Conservation (phyloP, 2,329 filamentous ascomycete genomes). For the Verticillium isaacii region DNA sequence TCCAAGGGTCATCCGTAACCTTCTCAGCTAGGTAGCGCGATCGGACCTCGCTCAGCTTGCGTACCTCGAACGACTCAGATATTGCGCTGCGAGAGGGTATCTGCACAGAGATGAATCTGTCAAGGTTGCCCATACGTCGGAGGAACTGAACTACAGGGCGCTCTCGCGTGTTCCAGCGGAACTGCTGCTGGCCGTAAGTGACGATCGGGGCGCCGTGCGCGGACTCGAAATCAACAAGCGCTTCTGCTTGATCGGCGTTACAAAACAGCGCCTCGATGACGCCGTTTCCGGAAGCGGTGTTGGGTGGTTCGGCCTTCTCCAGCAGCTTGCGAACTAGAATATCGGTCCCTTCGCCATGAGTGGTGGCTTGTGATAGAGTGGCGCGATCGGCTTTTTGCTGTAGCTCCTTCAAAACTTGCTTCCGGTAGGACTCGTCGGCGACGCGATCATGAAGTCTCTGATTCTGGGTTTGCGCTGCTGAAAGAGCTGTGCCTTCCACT, state of each 20-base stretch:
- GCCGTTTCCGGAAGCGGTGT: conserved; percentile 1
- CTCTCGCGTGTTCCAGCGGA: conserved; percentile 7
- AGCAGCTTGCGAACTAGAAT: conserved; percentile 2
- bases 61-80: conserved; percentile 5
- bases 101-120: conserved; percentile 10
- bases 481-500: background rate
- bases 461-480: background rate
- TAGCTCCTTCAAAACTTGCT: conserved; percentile 2
- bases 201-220: conserved; percentile 10
- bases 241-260: conserved; percentile 9
- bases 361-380: background rate
- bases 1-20: conserved; percentile 6
- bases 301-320: conserved; percentile 4
- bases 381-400: background rate
- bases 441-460: background rate
- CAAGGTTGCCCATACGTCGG: conserved; percentile 4
- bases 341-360: conserved; percentile 3
- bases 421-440: conserved; percentile 1
- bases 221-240: conserved; percentile 8
- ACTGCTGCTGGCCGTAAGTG: conserved; percentile 12
- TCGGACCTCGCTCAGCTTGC: conserved; percentile 7
- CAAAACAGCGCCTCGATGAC: conserved; percentile 8
- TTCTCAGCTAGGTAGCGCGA: conserved; percentile 6
- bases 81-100: conserved; percentile 9
- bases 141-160: conserved; percentile 12